A percentile compares a stretch with the other conserved stretches of the same genome.
These are phyloP conservation scores for Physcomitrium patens DNA, from an alignment of 225 moss, liverwort and hornwort genomes.

Conservation along the genomic window DNA sequence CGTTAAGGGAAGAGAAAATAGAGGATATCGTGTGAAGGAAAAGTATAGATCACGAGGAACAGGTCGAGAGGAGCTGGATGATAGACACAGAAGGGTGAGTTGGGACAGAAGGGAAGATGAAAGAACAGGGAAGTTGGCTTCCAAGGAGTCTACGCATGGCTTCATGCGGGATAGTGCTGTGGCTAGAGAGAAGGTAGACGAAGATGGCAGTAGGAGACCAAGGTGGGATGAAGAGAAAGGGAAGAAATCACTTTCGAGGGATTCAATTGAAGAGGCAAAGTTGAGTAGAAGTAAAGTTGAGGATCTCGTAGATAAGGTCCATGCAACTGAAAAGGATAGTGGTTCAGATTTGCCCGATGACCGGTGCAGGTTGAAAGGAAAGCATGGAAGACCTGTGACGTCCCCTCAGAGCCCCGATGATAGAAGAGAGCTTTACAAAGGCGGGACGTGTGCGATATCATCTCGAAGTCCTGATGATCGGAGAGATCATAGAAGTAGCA, in stretches of 20 bases:
- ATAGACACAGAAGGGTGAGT: slow-evolving; percentile 46
- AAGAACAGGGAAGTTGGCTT: slow-evolving; percentile 46
- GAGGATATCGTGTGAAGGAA: slow-evolving; percentile 64
- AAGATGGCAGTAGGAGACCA: slow-evolving; percentile 46
- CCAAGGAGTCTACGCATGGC: slow-evolving; percentile 46
- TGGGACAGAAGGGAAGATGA: slow-evolving; percentile 60
- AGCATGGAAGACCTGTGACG: slow-evolving; percentile 54
- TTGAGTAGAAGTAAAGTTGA: slow-evolving; percentile 56
- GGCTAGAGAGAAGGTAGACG: slow-evolving; percentile 50
- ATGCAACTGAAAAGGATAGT: slow-evolving; percentile 56
- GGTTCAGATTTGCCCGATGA: slow-evolving; percentile 66
- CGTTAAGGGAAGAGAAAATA: slow-evolving; percentile 60
- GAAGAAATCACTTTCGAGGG: slow-evolving; percentile 43
- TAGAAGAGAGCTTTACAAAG: slow-evolving; percentile 54
- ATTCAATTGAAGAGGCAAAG: slow-evolving; percentile 45
- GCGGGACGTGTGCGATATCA: slow-evolving; percentile 48
- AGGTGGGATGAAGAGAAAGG: slow-evolving; percentile 52
- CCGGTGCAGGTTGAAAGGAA: slow-evolving; percentile 58
- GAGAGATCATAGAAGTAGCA: slow-evolving; percentile 61
- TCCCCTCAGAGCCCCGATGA: slow-evolving; percentile 70
- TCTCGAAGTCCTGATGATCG: slow-evolving; percentile 68
- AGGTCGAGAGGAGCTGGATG: slow-evolving; percentile 69
- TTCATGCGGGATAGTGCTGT: slow-evolving; percentile 34
- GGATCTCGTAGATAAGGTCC: slow-evolving; percentile 42
- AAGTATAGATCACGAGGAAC: slow-evolving; percentile 54